phyloP scores from a whole-genome alignment of 1,139 yeast genomes.

The Suhomyces coccinellae region DNA sequence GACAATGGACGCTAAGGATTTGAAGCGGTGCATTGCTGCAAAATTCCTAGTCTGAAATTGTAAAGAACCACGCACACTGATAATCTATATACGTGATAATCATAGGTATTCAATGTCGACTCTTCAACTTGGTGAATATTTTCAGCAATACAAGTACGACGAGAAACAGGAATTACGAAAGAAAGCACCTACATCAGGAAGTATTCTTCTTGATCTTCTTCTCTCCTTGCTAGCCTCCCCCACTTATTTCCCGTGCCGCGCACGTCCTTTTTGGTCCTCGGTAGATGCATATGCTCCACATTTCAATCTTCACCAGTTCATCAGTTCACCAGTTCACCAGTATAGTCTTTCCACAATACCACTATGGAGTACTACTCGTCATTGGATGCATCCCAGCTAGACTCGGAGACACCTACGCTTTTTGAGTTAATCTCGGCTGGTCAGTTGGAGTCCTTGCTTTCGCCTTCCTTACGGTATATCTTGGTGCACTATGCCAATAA shows the following conservation, averaged over 20 bases:
- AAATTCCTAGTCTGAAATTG: background rate
- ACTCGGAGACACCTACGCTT: slow-evolving; percentile 74
- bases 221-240: background rate
- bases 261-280: slow-evolving; percentile 10
- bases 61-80: no score
- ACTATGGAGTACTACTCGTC: slow-evolving; percentile 82
- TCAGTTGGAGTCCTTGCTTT: slow-evolving; percentile 73
- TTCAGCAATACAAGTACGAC: no score
- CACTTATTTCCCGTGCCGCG: background rate
- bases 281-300: slow-evolving; percentile 7
- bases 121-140: no score
- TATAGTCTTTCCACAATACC: background rate
- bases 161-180: no score
- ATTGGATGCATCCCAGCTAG: slow-evolving; percentile 72
- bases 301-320: background rate
- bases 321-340: slow-evolving; percentile 57
- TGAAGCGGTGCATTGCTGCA: slow-evolving; percentile 22
- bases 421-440: slow-evolving; percentile 81
- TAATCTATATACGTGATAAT: no score
- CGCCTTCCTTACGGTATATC: slow-evolving; percentile 81
- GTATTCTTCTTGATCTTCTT: no score
- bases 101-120: no score
- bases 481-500: slow-evolving; percentile 79
- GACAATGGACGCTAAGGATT: slow-evolving; percentile 23
- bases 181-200: no score